Evolutionary conservation across 345 rosid species (phyloP), one percentile per base, ranked within the genome.

Genomic region (Syzygium oleosum): DNA sequence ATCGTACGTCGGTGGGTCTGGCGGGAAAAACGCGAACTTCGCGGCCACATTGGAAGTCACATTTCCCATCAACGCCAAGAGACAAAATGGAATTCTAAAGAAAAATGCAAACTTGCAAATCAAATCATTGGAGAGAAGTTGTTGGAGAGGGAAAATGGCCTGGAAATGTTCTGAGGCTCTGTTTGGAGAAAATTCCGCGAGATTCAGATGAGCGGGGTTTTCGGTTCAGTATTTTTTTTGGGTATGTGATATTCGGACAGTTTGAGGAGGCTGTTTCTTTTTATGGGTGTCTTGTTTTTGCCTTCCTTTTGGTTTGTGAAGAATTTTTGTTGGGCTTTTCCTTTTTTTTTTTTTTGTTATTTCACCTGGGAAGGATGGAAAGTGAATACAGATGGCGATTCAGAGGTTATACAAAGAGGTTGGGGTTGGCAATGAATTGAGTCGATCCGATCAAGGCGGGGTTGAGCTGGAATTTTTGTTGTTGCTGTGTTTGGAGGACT

Each of bases 11-110:
- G 98, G 95, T 0, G 99, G 99, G 92, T 95, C 98, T 56, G 99
- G 99, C 46, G 99, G 99, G 85, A 97, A 98, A 85, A 98, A 98
- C 16, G 99, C 99, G 89, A 98, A 96, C 93, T 96, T 98, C 68
- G 99, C 97, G 31, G 99, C 99, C 91, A 98, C 98, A 85, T 87
- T 94, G 46, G 99, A 95, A 85, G 99, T 96, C 61, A 96, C 99
- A 88, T 96, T 98, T 84, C 99, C 99, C 99, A 98, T 98, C 59
- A 52, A 52, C 41, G 1, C 55, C 14, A 29, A 23, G 63, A 29
- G 16, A 38, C 86, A 53, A 84, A 54, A 84, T 19, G 34, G 73
- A 59, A 78, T 56, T 63, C 29, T 61, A 68, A 56, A 68, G 21
- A 56, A 63, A 84, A 84, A 85, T 5, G 31, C 84, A 84, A 87